A percentile compares a stretch with the other conserved stretches of the same genome.
These are phyloP conservation scores for Hondaea fermentalgiana DNA, from an alignment of 108 stramenopile genomes.

Conservation along the genomic window DNA sequence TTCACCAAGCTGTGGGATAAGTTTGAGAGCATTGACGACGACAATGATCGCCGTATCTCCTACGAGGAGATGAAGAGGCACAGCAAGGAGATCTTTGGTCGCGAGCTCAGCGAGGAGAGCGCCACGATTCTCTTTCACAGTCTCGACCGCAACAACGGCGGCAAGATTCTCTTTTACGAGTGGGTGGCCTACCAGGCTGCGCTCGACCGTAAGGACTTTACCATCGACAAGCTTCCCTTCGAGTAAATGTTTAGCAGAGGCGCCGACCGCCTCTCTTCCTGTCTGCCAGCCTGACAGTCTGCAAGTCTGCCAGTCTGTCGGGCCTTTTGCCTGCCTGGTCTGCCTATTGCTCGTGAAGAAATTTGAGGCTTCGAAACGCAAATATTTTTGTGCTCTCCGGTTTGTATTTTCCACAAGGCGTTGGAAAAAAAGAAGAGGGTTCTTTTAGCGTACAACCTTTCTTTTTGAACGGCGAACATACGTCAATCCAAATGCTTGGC, in stretches of 20 bases:
- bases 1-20: background rate
- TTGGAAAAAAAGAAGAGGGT: too few species aligned
- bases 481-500: too few species aligned
- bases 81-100: conserved; percentile 11
- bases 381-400: too few species aligned
- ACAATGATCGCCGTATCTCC: background rate
- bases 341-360: too few species aligned
- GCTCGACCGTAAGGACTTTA: background rate
- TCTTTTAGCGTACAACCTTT: too few species aligned
- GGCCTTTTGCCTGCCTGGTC: too few species aligned
- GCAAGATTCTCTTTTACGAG: conserved; percentile 15
- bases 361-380: too few species aligned
- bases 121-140: background rate
- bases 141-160: conserved; percentile 11
- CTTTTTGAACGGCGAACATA: too few species aligned
- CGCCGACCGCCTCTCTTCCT: too few species aligned
- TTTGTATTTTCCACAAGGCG: too few species aligned
- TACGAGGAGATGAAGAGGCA: background rate
- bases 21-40: background rate
- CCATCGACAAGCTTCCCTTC: conserved; percentile 9
- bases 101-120: conserved; percentile 4
- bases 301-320: too few species aligned
- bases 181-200: background rate
- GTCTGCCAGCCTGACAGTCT: too few species aligned
- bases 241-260: background rate